Conservation (phyloP, 2,329 filamentous ascomycete genomes). For the Pyricularia sp. region DNA sequence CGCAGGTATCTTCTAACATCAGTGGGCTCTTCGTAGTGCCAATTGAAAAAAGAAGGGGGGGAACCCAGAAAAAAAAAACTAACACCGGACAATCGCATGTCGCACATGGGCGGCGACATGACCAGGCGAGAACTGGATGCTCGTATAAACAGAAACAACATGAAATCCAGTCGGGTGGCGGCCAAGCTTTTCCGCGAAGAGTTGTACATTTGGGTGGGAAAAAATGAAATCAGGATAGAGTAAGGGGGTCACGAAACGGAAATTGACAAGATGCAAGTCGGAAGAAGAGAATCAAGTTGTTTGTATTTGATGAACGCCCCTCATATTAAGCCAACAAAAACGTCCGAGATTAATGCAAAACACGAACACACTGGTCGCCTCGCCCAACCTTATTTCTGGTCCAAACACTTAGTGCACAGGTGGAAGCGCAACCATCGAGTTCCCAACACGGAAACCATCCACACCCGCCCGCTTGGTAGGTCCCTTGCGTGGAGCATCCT, state of each 20-base stretch:
- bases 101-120: not conserved
- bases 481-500: conserved; percentile 54
- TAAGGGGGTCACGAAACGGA: not conserved
- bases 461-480: conserved; percentile 28
- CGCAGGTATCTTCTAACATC: not conserved
- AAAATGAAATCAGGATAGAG: not conserved
- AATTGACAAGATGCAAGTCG: not conserved
- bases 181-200: not conserved
- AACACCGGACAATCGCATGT: not conserved
- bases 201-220: not conserved
- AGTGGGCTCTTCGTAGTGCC: not conserved
- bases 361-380: not conserved
- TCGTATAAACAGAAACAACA: not conserved
- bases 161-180: not conserved
- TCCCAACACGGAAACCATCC: conserved; percentile 16
- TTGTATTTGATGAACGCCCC: not conserved
- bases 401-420: not conserved
- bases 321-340: not conserved
- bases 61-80: not conserved
- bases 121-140: not conserved
- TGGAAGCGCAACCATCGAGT: conserved; percentile 1
- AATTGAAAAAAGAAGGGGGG: not conserved
- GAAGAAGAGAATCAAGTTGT: not conserved
- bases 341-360: not conserved
- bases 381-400: not conserved